Base-by-base conservation (phyloP, 1,284 basidiomycete species). In the Fomitopsis betulina region DNA sequence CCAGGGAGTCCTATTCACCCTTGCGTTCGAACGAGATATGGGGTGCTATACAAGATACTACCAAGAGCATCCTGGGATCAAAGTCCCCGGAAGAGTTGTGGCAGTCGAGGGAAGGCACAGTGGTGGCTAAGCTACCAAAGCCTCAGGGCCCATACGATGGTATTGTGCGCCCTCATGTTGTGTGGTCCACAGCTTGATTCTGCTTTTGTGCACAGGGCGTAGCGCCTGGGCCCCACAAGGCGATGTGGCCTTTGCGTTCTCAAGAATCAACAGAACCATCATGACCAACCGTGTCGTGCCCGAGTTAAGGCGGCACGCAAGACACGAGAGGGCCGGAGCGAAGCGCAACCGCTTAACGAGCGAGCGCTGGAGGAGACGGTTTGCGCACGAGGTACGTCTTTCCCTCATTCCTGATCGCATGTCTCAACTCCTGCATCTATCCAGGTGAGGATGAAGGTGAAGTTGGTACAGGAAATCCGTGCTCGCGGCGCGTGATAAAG, bases 291-390 rank as follows among this genome's bases (percentile, higher is more conserved):
- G 71, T 59, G 83, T 93, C 12, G 70, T 75, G 17, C 64, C 65
- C 37, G 84, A 86, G 61, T 71, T 85, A 37, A 74, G 76, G 52
- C 63, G 76, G 63, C 70, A 76, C 52, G 75, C 79, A 61, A 76
- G 90, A 63, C 89, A 92, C 67, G 89, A 91, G 71, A 87, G 87
- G 74, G 83, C 83, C 70, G 86, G 87, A 52, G 79, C 75, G 55
- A 87, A 87, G 69, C 80, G 86, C 59, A 77, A 85, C 60, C 77
- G 86, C 65, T 70, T 89, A 63, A 73, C 71, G 58, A 88, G 86
- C 65, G 75, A 85, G 67, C 78, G 86, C 58, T 88, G 86, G 84
- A 79, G 86, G 66, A 80, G 78, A 65, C 79, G 79, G 60, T 90
- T 89, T 71, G 84, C 86, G 52, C 76, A 86, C 68, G 83, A 87